Conservation (phyloP, 345 rosid genomes). For the Moringa oleifera region DNA sequence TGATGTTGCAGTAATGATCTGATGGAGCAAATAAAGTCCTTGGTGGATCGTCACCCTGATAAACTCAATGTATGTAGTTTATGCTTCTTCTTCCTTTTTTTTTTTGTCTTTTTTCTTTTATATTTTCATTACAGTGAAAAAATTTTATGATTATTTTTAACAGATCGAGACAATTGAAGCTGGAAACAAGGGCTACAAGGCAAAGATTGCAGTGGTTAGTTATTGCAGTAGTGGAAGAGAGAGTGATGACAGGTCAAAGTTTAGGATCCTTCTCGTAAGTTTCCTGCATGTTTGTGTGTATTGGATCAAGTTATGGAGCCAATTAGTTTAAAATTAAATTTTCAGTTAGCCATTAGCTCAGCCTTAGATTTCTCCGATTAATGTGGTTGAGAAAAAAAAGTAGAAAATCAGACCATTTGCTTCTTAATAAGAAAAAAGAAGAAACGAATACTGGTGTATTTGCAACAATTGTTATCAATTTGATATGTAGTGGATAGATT, state of each 20-base stretch:
- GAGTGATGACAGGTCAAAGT: conserved; percentile 52
- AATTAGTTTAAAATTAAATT: conserved; percentile 2
- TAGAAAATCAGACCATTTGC: too few species aligned
- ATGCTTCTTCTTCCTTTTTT: neutral
- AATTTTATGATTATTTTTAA: conserved; percentile 7
- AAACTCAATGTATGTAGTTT: conserved; percentile 49
- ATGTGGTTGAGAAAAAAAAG: too few species aligned
- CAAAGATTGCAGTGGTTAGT: conserved; percentile 66
- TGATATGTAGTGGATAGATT: conserved; percentile 26
- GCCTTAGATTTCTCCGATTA: neutral
- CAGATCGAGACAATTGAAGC: conserved; percentile 60
- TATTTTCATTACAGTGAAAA: neutral
- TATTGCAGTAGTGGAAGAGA: conserved; percentile 42
- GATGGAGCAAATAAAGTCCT: conserved; percentile 52
- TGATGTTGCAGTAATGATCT: conserved; percentile 48
- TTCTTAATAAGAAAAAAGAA: too few species aligned
- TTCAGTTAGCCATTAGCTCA: neutral
- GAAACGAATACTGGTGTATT: neutral
- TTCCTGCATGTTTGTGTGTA: neutral
- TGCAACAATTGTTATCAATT: conserved; percentile 8
- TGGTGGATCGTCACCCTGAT: conserved; percentile 71
- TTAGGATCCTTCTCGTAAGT: conserved; percentile 95
- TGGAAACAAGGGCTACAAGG: conserved; percentile 63
- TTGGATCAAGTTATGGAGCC: neutral
- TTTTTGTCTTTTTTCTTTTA: neutral